Evolutionary conservation across 139 green algal genomes (phyloP).

Genomic region (Micractinium conductrix): DNA sequence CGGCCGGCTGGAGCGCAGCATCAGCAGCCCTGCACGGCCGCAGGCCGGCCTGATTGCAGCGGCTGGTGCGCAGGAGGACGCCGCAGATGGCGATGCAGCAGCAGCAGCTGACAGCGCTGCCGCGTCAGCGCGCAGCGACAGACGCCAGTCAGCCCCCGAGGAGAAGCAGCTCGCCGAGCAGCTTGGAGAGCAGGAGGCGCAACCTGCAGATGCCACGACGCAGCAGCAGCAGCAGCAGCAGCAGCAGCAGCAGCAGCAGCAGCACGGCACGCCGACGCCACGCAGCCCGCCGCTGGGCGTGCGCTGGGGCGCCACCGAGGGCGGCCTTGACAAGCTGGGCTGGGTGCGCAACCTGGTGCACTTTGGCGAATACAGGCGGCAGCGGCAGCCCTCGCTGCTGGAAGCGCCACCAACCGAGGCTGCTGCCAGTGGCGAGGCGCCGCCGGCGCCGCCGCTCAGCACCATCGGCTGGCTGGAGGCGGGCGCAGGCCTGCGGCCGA

Average conservation of each 20-base stretch:
- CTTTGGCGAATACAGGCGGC: slow-evolving; percentile 28
- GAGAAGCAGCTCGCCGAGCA: no score
- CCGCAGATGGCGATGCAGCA: no score
- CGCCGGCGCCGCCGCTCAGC: not conserved
- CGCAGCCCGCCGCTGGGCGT: not conserved
- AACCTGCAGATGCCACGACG: not conserved
- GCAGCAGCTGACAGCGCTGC: not conserved
- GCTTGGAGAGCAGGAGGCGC: not conserved
- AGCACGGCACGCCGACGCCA: not conserved
- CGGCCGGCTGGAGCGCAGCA: not conserved
- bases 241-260: not conserved
- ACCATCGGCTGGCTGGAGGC: slow-evolving; percentile 8
- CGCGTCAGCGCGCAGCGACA: not conserved
- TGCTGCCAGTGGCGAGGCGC: not conserved
- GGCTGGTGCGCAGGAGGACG: no score
- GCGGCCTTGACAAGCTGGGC: slow-evolving; percentile 49
- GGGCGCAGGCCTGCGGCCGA: not conserved
- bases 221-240: not conserved
- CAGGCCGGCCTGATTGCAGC: not conserved
- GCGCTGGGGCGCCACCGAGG: slow-evolving; percentile 32
- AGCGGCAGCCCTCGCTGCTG: not conserved
- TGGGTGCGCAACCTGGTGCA: slow-evolving; percentile 60
- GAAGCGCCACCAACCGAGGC: not conserved
- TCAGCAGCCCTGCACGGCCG: not conserved
- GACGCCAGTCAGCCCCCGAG: not conserved